A percentile compares a stretch with the other conserved stretches of the same genome.
Evolutionary conservation across 1,284 basidiomycete species (phyloP).

Genomic region (Sporisorium iseilematis-ciliati): DNA sequence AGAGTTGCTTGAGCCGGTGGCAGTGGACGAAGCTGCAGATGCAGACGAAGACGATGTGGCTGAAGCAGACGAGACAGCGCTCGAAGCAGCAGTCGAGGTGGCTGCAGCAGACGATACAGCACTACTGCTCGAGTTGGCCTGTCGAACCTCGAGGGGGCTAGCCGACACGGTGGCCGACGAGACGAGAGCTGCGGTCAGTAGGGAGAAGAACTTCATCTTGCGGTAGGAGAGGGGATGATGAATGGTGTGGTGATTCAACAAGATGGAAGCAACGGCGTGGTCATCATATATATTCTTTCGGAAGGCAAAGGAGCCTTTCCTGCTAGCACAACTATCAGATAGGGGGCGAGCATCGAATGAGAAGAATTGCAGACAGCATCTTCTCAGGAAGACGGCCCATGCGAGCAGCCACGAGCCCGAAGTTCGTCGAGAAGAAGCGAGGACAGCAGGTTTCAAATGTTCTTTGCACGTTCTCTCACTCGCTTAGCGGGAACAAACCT

Average conservation of each 20-base stretch:
- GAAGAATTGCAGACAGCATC: background rate
- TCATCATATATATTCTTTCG: background rate
- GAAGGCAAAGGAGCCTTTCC: background rate
- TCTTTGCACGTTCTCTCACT: constrained; percentile 25
- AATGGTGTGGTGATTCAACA: no score
- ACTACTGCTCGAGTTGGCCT: constrained; percentile 25
- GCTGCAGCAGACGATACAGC: background rate
- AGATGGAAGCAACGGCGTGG: background rate
- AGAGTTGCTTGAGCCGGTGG: constrained; percentile 11
- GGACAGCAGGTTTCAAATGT: constrained; percentile 6
- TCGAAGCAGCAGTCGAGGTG: background rate
- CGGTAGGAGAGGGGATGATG: background rate
- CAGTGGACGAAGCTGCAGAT: constrained; percentile 8
- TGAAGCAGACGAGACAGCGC: background rate
- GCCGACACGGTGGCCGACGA: constrained; percentile 14
- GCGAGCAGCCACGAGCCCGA: background rate
- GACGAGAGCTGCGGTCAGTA: constrained; percentile 17
- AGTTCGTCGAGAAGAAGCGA: background rate
- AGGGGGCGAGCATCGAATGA: background rate
- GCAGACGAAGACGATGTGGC: constrained; percentile 5
- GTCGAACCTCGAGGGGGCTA: constrained; percentile 31
- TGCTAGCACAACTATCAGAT: background rate
- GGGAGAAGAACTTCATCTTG: constrained; percentile 30
- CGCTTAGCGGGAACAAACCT: constrained; percentile 9
- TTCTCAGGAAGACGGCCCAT: background rate